Evolutionary conservation across 371 early-diverging fungal genomes (phyloP).

Genomic region (Mucor saturninus): DNA sequence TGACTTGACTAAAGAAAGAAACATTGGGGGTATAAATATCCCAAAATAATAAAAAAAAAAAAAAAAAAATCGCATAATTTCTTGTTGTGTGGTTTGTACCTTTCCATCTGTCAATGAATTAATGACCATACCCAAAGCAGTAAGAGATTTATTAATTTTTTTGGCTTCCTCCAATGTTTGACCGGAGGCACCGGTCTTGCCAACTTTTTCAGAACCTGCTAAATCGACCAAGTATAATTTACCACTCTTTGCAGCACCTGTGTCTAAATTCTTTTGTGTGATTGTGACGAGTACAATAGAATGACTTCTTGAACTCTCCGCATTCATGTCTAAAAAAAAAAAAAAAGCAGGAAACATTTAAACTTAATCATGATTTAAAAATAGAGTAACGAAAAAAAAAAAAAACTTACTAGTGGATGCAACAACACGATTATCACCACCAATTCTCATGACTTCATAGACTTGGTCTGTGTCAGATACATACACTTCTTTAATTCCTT

Average conservation of each 20-base stretch:
- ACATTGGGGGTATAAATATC: too few relatives aligned
- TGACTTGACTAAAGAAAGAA: constrained; percentile 74
- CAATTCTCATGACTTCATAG: constrained; percentile 92
- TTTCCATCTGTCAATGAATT: constrained; percentile 87
- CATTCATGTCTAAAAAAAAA: neutral
- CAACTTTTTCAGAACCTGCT: constrained; percentile 99
- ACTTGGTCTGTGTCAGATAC: constrained; percentile 92
- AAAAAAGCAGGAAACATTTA: too few relatives aligned
- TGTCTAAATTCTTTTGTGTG: constrained; percentile 89
- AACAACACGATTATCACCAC: constrained; percentile 88
- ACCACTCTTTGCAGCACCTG: constrained; percentile 88
- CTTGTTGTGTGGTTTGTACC: constrained; percentile 41
- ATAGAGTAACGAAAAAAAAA: neutral
- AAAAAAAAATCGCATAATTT: too few relatives aligned
- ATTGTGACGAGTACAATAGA: constrained; percentile 96
- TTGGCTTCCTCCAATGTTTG: constrained; percentile 99
- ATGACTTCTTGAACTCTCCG: constrained; percentile 93
- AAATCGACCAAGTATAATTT: constrained; percentile 97
- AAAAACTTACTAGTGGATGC: constrained; percentile 81
- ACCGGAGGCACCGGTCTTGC: constrained; percentile 98
- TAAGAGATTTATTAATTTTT: constrained; percentile 99
- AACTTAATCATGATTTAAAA: neutral
- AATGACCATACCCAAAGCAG: constrained; percentile 93
- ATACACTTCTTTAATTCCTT: constrained; percentile 94
- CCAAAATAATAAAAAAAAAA: too few relatives aligned